Percentiles rank a stretch among this genome's conserved stretches.
Evolutionary conservation across 176 grass and related monocot species (phyloP).

Genomic region (Oryza longistaminata): DNA sequence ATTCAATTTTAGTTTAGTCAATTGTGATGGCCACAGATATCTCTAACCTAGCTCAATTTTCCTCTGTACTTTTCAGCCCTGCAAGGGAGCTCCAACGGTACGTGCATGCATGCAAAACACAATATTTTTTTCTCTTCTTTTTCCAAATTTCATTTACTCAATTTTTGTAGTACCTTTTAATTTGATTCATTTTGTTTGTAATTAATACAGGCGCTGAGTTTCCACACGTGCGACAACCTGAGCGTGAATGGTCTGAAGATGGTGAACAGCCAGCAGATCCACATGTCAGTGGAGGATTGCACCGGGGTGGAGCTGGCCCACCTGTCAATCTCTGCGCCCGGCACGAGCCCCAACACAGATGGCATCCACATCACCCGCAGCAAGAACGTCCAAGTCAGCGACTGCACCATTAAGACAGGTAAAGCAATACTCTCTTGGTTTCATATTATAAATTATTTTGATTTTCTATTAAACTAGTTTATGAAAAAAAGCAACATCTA

Average conservation of each 20-base stretch:
- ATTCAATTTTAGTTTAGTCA: background rate
- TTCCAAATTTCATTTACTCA: background rate
- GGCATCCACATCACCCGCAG: conserved; percentile 51
- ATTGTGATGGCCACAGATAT: background rate
- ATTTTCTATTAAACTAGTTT: too few relatives aligned
- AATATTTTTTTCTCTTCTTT: background rate
- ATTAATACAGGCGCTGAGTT: conserved; percentile 17
- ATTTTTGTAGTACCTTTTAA: background rate
- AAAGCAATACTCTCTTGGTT: background rate
- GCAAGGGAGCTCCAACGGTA: conserved; percentile 72
- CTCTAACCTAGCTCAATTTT: background rate
- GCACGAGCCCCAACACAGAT: conserved; percentile 45
- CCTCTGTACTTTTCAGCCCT: conserved; percentile 43
- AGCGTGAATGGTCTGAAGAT: conserved; percentile 22
- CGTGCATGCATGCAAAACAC: background rate
- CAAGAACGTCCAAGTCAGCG: conserved; percentile 9
- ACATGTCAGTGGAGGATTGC: conserved; percentile 48
- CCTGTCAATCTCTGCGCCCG: conserved; percentile 29
- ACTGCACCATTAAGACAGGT: conserved; percentile 48
- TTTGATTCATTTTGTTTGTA: background rate
- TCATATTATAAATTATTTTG: too few relatives aligned
- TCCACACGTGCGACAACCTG: conserved; percentile 28
- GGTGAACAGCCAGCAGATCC: conserved; percentile 50
- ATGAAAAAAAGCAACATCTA: too few relatives aligned
- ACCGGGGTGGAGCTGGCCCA: background rate